Evolutionary conservation across 768 basidiomycete genomes (phyloP), one percentile per base, ranked within the genome.

Genomic region (Mycena indigotica): DNA sequence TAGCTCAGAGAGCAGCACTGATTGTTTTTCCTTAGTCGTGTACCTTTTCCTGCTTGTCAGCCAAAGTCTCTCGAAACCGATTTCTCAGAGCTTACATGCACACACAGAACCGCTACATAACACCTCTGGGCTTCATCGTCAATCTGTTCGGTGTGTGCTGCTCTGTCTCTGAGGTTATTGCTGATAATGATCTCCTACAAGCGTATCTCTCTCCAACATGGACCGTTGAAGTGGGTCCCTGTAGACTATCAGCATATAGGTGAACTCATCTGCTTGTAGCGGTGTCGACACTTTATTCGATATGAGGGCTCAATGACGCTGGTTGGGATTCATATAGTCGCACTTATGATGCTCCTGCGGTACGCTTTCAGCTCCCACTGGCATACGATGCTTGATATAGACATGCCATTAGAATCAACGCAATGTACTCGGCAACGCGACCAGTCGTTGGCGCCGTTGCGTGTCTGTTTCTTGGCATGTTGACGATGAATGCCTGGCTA

Each of bases 291-390:
- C 41, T 84, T 83, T 58, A 74, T 83, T 23, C 73, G 77, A 25
- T 84, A 77, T 51, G 83, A 84, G 66, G 82, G 82, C 8, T 64
- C 76, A 24, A 83, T 81, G 71, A 81, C 81, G 0, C 73, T 82
- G 49, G 80, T 80, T 15, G 83, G 80, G 1, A 77, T 85, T 51
- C 74, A 78, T 29, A 68, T 81, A 23, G 79, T 80, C 1, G 82
- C 77, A 3, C 59, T 84, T 17, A 84, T 86, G 83, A 84, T 86
- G 84, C 70, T 84, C 23, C 60, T 85, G 3, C 81, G 84, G 77
- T 75, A 50, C 46, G 69, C 53, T 13, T 46, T 13, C 15, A n/a
- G 23, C 5, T 26, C 19, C 4, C 6, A 17, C 12, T 30, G 8
- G n/a, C 6, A 5, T 46, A 2, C 19, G 19, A 19, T 28, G 3